Percentiles rank a stretch among this genome's conserved stretches.
Conservation (phyloP, 2,329 filamentous ascomycete genomes). For the Ciborinia camelliae region DNA sequence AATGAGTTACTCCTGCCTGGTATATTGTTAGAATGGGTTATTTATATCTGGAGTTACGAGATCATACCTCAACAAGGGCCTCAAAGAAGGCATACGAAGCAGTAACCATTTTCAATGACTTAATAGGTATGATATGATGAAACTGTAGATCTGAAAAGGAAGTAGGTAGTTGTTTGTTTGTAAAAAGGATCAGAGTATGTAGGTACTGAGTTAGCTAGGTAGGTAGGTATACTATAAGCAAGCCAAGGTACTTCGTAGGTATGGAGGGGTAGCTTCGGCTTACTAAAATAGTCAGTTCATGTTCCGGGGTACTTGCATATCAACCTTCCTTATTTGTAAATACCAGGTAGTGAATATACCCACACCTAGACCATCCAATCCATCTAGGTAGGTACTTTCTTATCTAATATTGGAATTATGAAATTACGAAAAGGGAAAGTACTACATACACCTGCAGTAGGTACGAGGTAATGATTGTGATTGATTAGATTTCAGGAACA, state of each 20-base stretch:
- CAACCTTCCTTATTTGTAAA: conserved; percentile 36
- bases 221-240: too few relatives aligned
- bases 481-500: not conserved
- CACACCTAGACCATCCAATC: too few relatives aligned
- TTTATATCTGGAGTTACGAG: not conserved
- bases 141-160: not conserved
- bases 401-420: too few relatives aligned
- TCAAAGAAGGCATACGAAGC: conserved; percentile 65
- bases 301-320: conserved; percentile 4
- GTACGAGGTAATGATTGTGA: too few relatives aligned
- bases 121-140: too few relatives aligned
- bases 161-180: conserved; percentile 4
- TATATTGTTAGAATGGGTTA: not conserved
- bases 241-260: too few relatives aligned
- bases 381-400: not conserved
- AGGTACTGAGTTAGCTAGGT: not conserved
- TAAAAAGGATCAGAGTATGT: not conserved
- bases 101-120: conserved; percentile 19
- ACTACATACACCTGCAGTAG: too few relatives aligned
- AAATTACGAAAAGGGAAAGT: too few relatives aligned
- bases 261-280: conserved; percentile 17
- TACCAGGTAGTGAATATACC: not conserved
- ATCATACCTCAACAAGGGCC: conserved; percentile 57
- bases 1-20: conserved; percentile 48
- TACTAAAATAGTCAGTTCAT: conserved; percentile 5